phyloP scores from a whole-genome alignment of 306 rosid genomes.

The Medicago arabica region DNA sequence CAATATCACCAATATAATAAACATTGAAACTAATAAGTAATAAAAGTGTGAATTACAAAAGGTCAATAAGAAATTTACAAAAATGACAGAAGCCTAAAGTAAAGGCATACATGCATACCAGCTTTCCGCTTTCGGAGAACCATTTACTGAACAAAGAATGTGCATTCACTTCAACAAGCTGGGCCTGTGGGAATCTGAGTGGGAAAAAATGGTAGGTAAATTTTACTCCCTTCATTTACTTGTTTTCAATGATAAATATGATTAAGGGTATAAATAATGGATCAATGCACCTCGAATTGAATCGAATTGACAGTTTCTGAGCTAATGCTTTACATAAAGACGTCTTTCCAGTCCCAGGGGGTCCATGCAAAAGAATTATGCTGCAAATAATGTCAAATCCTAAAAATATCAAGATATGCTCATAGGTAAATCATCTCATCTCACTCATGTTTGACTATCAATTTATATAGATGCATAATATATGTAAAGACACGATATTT shows the following conservation, averaged over 20 bases:
- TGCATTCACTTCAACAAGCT: constrained; percentile 93
- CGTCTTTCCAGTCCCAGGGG: constrained; percentile 97
- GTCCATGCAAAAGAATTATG: constrained; percentile 90
- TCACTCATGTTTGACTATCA: constrained; percentile 2
- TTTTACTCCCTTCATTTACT: constrained; percentile 10
- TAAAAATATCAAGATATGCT: constrained; percentile 34
- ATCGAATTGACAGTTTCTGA: constrained; percentile 86
- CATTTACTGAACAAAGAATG: constrained; percentile 99
- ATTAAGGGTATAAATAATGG: constrained; percentile 11
- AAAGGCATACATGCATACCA: constrained; percentile 64
- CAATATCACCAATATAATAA: constrained; percentile 12
- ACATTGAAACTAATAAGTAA: not conserved
- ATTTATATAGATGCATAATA: not conserved
- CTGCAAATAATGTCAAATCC: constrained; percentile 50
- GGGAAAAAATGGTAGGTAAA: constrained; percentile 27
- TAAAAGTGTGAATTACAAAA: constrained; percentile 8
- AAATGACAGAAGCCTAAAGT: constrained; percentile 31
- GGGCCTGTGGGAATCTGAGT: constrained; percentile 79
- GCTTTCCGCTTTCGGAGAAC: constrained; percentile 99
- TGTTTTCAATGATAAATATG: constrained; percentile 29
- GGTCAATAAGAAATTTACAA: constrained; percentile 5
- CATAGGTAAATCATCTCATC: constrained; percentile 20
- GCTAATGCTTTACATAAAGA: constrained; percentile 96
- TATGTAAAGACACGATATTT: not conserved
- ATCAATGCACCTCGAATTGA: constrained; percentile 71